Base-by-base conservation (phyloP, 2,329 filamentous ascomycete genomes). In the Clonostachys solani region DNA sequence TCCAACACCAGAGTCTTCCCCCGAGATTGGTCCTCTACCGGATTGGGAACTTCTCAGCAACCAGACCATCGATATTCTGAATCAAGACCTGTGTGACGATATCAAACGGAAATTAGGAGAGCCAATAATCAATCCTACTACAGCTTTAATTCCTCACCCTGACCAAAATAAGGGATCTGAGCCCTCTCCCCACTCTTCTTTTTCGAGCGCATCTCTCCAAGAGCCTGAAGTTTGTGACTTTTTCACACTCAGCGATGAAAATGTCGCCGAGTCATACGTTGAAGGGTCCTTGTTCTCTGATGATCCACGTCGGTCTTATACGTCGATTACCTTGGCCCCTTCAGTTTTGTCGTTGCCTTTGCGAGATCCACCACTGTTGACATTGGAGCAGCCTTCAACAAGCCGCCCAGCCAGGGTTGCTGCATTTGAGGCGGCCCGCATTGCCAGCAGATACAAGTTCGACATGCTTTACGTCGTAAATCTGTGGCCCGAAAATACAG, bases 381-480 rank as follows among this genome's bases (percentile, higher is more conserved):
- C 72, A 1, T 62, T 75, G 9, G 66, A 68, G 2, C 71, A 73
- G n/a, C 70, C 75, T 2, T 64, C 69, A 33, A 61, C 65, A 17
- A 72, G 63, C 47, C 64, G 64, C 2, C 70, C 72, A 12, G 73
- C 73, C 13, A 64, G 71, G 16, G 63, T 69, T 1, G 78, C 76
- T 4, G 78, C 78, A 8, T 73, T 78, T 42, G 72, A 78, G 57
- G 75, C 76, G 8, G 77, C 77, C 2, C 67, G 75, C 33, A 78
- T 83, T 37, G 79, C 80, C 6, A 69, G 66, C 5, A 72, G 73
- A 46, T 80, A 80, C 58, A 69, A 77, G 46, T 81, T 83, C 45
- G 76, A 81, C 52, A 65, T 83, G 19, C 68, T 82, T 12, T 83
- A 83, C 52, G 71, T 83, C 33, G 73, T 81, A 51, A 81, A 77